Evolutionary conservation across 345 rosid species (phyloP).

Genomic region (Citrus reticulata): DNA sequence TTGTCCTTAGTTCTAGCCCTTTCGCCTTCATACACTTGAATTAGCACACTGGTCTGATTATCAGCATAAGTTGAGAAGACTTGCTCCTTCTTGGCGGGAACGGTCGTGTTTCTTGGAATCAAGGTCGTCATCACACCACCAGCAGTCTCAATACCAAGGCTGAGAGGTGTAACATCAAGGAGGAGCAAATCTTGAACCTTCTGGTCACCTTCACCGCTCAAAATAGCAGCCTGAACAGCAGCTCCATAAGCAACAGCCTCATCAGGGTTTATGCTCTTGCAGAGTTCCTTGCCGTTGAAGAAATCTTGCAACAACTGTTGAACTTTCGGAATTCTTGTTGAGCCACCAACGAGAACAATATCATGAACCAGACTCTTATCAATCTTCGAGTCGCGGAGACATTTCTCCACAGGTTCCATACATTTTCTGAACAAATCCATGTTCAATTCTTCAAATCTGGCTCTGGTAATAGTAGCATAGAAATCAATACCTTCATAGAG

Average conservation of each 20-base stretch:
- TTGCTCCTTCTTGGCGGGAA: slow-evolving; percentile 35
- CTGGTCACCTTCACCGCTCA: slow-evolving; percentile 22
- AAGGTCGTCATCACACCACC: slow-evolving; percentile 29
- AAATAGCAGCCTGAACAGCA: slow-evolving; percentile 30
- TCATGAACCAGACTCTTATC: slow-evolving; percentile 23
- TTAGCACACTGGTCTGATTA: slow-evolving; percentile 26
- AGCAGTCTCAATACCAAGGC: slow-evolving; percentile 33
- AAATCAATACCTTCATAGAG: slow-evolving; percentile 29
- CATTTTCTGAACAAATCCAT: slow-evolving; percentile 32
- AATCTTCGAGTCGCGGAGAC: slow-evolving; percentile 28
- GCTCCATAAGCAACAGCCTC: slow-evolving; percentile 31
- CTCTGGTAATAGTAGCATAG: slow-evolving; percentile 31
- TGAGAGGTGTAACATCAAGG: slow-evolving; percentile 33
- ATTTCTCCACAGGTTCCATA: slow-evolving; percentile 36
- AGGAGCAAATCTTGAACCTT: slow-evolving; percentile 34
- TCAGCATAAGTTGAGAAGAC: slow-evolving; percentile 36
- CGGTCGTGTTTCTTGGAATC: slow-evolving; percentile 32
- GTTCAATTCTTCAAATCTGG: slow-evolving; percentile 33
- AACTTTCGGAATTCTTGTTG: slow-evolving; percentile 28
- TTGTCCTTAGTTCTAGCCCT: slow-evolving; percentile 31
- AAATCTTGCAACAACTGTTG: slow-evolving; percentile 30
- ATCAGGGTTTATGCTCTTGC: slow-evolving; percentile 35
- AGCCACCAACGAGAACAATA: slow-evolving; percentile 24
- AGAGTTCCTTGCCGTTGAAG: slow-evolving; percentile 29
- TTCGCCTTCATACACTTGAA: slow-evolving; percentile 37